Base-by-base conservation (phyloP, 495 filamentous ascomycete species). In the Rhypophila decipiens region DNA sequence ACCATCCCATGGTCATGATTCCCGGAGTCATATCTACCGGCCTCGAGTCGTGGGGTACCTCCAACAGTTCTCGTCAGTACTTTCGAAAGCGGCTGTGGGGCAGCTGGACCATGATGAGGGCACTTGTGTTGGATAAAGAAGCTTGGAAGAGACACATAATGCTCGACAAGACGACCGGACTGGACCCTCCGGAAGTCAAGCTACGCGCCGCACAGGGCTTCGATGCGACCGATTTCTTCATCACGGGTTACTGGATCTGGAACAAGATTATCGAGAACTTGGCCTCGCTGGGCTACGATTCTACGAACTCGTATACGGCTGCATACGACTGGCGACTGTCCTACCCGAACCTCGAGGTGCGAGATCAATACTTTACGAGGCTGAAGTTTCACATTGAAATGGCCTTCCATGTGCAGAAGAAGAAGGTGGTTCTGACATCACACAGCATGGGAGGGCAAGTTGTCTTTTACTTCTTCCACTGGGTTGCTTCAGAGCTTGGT, bases 391-490 rank as follows among this genome's bases (percentile, higher is more conserved):
- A 97, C 58, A 90, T 98, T 51, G 93, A 98, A 70, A 78, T 84
- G 22, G 85, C 86, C 0, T 74, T 85, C 20, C 58, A 76, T 15
- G 72, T 88, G 11, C 73, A 78, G 8, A 77, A 79, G 36, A 79
- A 86, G 49, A 98, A 98, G 58, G 83, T 86, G 17, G 85, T 87
- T 0, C 70, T 98, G n/a, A 75, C 90, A 1, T 93, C 88, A 4
- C 93, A 98, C 70, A 94, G 87, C 63, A 98, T 98, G 93, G 93
- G 93, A 24, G 88, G 85, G 27, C 94, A 97, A 64, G 90, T 98
- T 0, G 71, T 91, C 11, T 85, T 94, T 61, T 97, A 96, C 70
- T 98, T 98, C 67, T 87, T 96, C 58, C 95, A 98, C 55, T 98
- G 93, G 93, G 91, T 94, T 8, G 88, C 94, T 52, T 82, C 87